These are phyloP conservation scores for Pseudotulostoma volvatum DNA, from an alignment of 495 filamentous ascomycete species.

Conservation along the genomic window DNA sequence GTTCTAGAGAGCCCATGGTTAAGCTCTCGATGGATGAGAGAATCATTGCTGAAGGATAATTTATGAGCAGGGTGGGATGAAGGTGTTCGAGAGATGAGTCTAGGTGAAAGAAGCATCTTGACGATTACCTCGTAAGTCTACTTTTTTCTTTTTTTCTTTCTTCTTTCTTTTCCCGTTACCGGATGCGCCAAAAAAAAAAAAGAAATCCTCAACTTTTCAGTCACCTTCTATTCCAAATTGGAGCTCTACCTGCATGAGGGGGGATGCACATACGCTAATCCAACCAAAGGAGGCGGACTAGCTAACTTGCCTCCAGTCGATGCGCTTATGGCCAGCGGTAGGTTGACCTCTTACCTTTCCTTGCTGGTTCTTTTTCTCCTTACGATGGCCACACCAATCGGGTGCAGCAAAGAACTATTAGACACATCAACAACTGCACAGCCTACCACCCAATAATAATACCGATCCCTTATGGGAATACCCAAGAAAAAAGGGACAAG, in stretches of 20 bases:
- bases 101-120: slow-evolving; percentile 66
- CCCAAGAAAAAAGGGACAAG: neutral
- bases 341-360: slow-evolving; percentile 10
- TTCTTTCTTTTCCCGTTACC: neutral
- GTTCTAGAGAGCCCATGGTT: neutral
- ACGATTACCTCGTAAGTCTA: slow-evolving; percentile 54
- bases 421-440: slow-evolving; percentile 1
- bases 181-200: neutral
- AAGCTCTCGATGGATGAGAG: neutral
- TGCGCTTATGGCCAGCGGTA: slow-evolving; percentile 65
- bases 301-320: slow-evolving; percentile 36
- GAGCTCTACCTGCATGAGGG: neutral
- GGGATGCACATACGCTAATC: neutral
- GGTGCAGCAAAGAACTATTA: too few relatives aligned
- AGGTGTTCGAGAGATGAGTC: slow-evolving; percentile 60
- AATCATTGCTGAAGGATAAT: slow-evolving; percentile 1
- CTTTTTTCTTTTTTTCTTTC: slow-evolving; percentile 2
- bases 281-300: neutral
- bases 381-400: neutral
- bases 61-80: slow-evolving; percentile 58
- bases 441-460: neutral
- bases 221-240: neutral
- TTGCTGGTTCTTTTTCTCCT: neutral
- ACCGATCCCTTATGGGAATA: neutral
- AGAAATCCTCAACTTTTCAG: slow-evolving; percentile 5